Base-by-base conservation (phyloP, 306 rosid species). In the Ormosia semicastrata region DNA sequence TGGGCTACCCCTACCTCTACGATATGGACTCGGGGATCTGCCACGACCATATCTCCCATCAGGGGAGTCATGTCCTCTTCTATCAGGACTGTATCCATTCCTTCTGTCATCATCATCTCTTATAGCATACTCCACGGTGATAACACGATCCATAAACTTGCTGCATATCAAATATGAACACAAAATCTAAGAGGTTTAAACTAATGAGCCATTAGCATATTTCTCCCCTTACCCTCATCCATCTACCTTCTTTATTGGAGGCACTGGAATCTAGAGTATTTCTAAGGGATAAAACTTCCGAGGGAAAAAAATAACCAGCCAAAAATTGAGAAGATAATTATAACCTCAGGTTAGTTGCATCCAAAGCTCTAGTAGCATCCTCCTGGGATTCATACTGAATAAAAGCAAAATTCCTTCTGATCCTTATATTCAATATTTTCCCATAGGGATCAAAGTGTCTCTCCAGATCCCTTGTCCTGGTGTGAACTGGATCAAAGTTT, bases 401-500 rank as follows among this genome's bases (percentile, higher is more conserved):
- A 72, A 91, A 93, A 37, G 97, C 92, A 82, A 93, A 93, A 75
- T 93, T 93, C 89, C 92, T 91, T 84, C 97, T 93, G 73, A 93
- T 87, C 90, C 97, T 89, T 82, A 93, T 79, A 84, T 89, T 93
- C 54, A 62, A 73, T 79, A 93, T 87, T 88, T 91, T 91, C 83
- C 97, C 97, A 46, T 88, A 86, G 15, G 84, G 59, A 76, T 93
- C 97, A 85, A 91, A 93, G 86, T 93, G 97, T 84, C 82, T 91
- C 90, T 93, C 97, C 81, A 93, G 53, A 87, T 93, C 97, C 89
- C 91, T 91, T 76, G 95, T 87, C 90, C 95, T 91, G 17, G 94
- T 85, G 66, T 93, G 87, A 65, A 88, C 89, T 36, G 97, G 97
- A 76, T 93, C 97, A 89, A 93, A 91, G 77, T 93, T 93, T 69